Conservation (phyloP, 176 grass and related monocot species). For the Bolboschoenus planiculmis region DNA sequence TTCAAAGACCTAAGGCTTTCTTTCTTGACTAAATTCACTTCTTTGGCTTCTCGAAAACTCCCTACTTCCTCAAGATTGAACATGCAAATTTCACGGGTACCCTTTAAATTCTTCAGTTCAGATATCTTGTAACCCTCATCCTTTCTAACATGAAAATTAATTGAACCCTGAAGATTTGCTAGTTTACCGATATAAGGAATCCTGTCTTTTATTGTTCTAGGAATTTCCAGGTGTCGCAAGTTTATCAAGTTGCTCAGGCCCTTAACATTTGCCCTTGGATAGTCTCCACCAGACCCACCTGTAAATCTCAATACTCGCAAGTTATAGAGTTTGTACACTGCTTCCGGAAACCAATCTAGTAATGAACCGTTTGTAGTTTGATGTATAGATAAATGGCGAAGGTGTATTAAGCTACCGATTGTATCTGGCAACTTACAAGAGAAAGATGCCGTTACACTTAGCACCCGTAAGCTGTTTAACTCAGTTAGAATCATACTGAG, state of each 20-base stretch:
- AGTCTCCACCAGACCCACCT: neutral
- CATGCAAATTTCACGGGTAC: constrained; percentile 16
- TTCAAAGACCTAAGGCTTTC: constrained; percentile 3
- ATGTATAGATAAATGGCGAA: constrained; percentile 17
- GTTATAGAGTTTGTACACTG: constrained; percentile 29
- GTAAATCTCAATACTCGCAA: constrained; percentile 2
- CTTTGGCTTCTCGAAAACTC: neutral
- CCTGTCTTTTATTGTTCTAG: neutral
- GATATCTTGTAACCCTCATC: constrained; percentile 20
- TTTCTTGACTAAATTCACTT: constrained; percentile 18
- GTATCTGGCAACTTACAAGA: constrained; percentile 15
- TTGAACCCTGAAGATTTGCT: neutral
- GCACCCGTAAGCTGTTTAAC: constrained; percentile 18
- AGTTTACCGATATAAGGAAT: constrained; percentile 28
- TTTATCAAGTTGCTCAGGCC: constrained; percentile 26
- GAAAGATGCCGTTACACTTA: neutral
- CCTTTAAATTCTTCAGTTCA: constrained; percentile 25
- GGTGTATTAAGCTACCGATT: constrained; percentile 30
- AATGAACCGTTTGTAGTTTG: neutral
- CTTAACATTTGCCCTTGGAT: neutral
- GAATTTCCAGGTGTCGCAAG: constrained; percentile 6
- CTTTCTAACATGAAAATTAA: constrained; percentile 19
- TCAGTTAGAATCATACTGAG: constrained; percentile 13
- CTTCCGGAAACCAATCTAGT: constrained; percentile 18
- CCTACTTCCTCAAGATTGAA: constrained; percentile 26